Evolutionary conservation across 208 protist species (phyloP).

Genomic region (Acanthamoeba rhysodes): DNA sequence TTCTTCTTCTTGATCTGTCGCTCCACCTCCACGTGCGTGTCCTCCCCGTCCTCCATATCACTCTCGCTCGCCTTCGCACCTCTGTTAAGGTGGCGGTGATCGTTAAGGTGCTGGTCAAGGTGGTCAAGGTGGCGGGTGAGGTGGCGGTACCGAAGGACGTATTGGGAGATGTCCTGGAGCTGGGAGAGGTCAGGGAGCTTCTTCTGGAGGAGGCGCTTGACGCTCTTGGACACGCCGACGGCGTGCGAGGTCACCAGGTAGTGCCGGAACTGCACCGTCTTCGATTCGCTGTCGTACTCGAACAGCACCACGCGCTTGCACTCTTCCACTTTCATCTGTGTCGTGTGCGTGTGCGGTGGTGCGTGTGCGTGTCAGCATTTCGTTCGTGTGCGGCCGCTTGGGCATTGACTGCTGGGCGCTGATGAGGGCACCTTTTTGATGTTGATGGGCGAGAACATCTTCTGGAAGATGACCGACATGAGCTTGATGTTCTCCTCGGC

Average conservation of each 20-base stretch:
- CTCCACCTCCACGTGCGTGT: slow-evolving; percentile 73
- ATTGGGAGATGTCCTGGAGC: slow-evolving; percentile 88
- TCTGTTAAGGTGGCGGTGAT: neutral
- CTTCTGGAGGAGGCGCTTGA: slow-evolving; percentile 82
- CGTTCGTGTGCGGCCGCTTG: too few relatives aligned
- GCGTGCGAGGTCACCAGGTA: slow-evolving; percentile 83
- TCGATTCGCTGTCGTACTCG: slow-evolving; percentile 86
- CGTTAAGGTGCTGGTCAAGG: neutral
- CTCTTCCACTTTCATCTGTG: slow-evolving; percentile 84
- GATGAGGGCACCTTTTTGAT: slow-evolving; percentile 83
- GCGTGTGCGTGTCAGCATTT: too few relatives aligned
- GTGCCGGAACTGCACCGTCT: slow-evolving; percentile 88
- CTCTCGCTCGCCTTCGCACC: slow-evolving; percentile 81
- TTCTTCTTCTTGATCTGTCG: slow-evolving; percentile 20
- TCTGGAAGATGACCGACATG: slow-evolving; percentile 89
- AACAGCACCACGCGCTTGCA: slow-evolving; percentile 89
- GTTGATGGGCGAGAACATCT: slow-evolving; percentile 91
- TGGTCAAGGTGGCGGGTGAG: neutral
- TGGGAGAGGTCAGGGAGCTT: slow-evolving; percentile 84
- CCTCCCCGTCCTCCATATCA: slow-evolving; percentile 86
- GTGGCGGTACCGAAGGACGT: slow-evolving; percentile 77
- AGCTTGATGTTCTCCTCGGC: slow-evolving; percentile 82
- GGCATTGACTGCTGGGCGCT: neutral
- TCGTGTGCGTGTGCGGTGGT: too few relatives aligned
- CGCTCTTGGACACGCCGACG: slow-evolving; percentile 61